Evolutionary conservation across 1,284 basidiomycete genomes (phyloP).

Genomic region (Puccinia coronata): DNA sequence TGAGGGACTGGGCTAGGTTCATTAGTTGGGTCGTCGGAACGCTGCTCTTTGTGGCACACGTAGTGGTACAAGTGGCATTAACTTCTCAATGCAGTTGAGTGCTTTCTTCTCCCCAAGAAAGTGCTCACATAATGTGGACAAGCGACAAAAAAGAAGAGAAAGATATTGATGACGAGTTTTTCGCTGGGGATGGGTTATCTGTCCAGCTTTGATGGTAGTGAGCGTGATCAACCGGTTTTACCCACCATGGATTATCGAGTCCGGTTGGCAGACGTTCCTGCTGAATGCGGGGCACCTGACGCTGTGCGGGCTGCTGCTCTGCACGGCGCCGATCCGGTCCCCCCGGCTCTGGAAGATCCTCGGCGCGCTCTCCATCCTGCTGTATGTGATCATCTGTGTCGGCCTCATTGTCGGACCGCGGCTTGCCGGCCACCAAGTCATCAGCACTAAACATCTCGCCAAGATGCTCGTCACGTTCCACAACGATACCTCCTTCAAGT

Average conservation of each 20-base stretch:
- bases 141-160: background rate
- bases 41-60: slow-evolving; percentile 43
- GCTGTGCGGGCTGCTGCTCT: slow-evolving; percentile 23
- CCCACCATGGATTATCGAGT: slow-evolving; percentile 5
- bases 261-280: slow-evolving; percentile 41
- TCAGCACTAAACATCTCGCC: background rate
- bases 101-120: background rate
- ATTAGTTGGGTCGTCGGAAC: slow-evolving; percentile 46
- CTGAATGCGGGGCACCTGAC: slow-evolving; percentile 31
- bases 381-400: slow-evolving; percentile 35
- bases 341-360: slow-evolving; percentile 41
- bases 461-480: slow-evolving; percentile 25
- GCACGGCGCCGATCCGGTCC: slow-evolving; percentile 36
- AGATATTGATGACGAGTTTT: background rate
- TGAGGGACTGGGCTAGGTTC: slow-evolving; percentile 45
- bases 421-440: background rate
- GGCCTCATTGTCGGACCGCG: slow-evolving; percentile 25
- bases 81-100: slow-evolving; percentile 49
- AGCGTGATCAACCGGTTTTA: slow-evolving; percentile 17
- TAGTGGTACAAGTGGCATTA: slow-evolving; percentile 43
- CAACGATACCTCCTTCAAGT: slow-evolving; percentile 35
- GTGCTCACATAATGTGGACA: too few species aligned
- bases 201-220: slow-evolving; percentile 30
- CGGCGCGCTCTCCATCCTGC: slow-evolving; percentile 21
- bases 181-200: too few species aligned